Conservation (phyloP, 2,329 filamentous ascomycete genomes). For the Cordyceps tenuipes region DNA sequence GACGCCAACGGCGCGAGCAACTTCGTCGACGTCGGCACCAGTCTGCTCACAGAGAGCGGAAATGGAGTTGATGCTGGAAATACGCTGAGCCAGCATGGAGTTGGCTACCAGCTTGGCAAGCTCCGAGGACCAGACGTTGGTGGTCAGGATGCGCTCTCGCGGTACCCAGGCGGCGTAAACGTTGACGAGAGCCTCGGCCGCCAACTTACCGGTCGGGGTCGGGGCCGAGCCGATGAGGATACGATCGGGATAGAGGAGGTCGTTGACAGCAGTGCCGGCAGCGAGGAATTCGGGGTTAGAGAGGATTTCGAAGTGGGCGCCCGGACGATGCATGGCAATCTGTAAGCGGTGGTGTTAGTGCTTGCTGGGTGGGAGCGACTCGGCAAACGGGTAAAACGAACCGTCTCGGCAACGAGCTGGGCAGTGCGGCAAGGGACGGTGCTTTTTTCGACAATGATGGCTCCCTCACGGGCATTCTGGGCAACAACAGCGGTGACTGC, state of each 20-base stretch:
- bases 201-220: conserved; percentile 50
- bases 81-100: conserved; percentile 70
- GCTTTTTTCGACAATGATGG: conserved; percentile 74
- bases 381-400: conserved; percentile 37
- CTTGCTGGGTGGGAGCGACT: neutral
- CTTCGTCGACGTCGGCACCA: conserved; percentile 67
- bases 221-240: conserved; percentile 64
- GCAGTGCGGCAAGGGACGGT: conserved; percentile 72
- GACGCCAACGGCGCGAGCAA: conserved; percentile 57
- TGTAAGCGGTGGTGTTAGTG: conserved; percentile 19
- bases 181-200: conserved; percentile 53
- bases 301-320: conserved; percentile 62
- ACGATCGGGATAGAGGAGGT: conserved; percentile 63
- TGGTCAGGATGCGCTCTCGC: conserved; percentile 56
- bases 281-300: conserved; percentile 78
- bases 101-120: conserved; percentile 73
- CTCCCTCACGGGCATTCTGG: conserved; percentile 53
- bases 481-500: conserved; percentile 61
- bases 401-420: conserved; percentile 58
- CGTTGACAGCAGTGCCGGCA: conserved; percentile 65
- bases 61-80: conserved; percentile 73
- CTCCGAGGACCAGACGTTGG: conserved; percentile 71
- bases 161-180: conserved; percentile 68
- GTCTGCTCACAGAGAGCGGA: conserved; percentile 72
- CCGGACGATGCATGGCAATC: conserved; percentile 52